Base-by-base conservation (phyloP, 2,329 filamentous ascomycete species). In the Trichoderma endophyticum region DNA sequence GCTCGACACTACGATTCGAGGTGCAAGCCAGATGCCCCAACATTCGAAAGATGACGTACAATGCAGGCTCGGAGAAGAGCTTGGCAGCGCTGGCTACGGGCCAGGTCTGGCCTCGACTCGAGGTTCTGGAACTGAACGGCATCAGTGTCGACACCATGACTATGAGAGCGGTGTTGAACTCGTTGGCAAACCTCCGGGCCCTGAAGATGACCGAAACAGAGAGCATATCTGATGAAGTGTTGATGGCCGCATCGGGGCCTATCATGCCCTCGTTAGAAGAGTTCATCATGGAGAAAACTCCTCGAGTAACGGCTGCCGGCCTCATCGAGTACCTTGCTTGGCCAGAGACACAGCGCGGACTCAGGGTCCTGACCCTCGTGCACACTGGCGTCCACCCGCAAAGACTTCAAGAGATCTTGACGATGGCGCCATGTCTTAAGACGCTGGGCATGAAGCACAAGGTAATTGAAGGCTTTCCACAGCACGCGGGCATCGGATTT, bases 1-100 rank as follows among this genome's bases (percentile, higher is more conserved):
- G 92, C 77, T 84, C 91, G 70, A 90, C 92, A 1, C 84, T 98
- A 75, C 91, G 93, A 73, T 89, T 96, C 76, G 95, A 97, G 81
- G 85, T 98, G 28, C 92, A 97, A 83, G 91, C 90, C 26, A 87
- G 93, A 65, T 98, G 95, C 80, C 90, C 92, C 12, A 90, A 95
- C 78, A 86, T 98, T 70, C 89, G 94, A 75, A 96, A 96, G 82
- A 98, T 97, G 93, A 91, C 89, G 69, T 98, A 97, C 82, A 87
- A 89, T 69, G 84, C 86, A 61, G 95, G 95, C 14, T 88, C 93
- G 1, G 95, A 98, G 83, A 88, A 88, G 71, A 92, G 91, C 77
- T 87, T 98, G 71, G 89, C 93, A 76, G 84, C 88, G 69, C 84
- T 98, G 54, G 87, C 89, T 8, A 86, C 87, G 72, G 90, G 88